A percentile compares a stretch with the other conserved stretches of the same genome.
Evolutionary conservation across 345 rosid species (phyloP).

Genomic region (Gossypium sturtianum): DNA sequence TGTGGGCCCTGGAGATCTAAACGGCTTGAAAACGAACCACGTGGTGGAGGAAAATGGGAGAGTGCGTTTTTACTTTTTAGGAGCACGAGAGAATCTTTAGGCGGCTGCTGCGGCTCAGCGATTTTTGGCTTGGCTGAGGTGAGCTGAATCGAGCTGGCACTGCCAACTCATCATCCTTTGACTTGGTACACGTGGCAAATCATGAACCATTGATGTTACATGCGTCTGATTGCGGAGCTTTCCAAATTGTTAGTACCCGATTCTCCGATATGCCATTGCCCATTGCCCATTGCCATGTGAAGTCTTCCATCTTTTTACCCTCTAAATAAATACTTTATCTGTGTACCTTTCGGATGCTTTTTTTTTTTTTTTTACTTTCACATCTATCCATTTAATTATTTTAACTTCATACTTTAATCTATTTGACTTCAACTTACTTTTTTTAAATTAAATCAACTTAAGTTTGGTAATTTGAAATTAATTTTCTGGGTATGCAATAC

Average conservation of each 20-base stretch:
- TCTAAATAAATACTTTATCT: no score
- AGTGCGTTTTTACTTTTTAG: background rate
- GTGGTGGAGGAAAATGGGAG: background rate
- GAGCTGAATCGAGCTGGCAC: conserved; percentile 9
- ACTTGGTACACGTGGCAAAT: conserved; percentile 6
- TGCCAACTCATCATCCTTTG: background rate
- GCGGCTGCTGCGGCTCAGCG: conserved; percentile 26
- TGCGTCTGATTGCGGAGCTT: background rate
- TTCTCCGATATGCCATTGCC: background rate
- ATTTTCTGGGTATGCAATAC: no score
- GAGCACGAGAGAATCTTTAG: conserved; percentile 18
- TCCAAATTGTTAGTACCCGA: background rate
- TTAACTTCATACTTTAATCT: no score
- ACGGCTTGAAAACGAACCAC: conserved; percentile 11
- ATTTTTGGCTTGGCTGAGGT: conserved; percentile 11
- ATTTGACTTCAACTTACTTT: no score
- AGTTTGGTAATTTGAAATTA: no score
- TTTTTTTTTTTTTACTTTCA: no score
- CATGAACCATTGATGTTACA: background rate
- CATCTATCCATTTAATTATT: no score
- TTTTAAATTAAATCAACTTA: no score
- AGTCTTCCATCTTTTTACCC: background rate
- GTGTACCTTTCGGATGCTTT: no score
- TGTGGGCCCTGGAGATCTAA: conserved; percentile 7
- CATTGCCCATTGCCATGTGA: background rate